Conservation (phyloP, 108 stramenopile species). For the Cyclotella cryptica region DNA sequence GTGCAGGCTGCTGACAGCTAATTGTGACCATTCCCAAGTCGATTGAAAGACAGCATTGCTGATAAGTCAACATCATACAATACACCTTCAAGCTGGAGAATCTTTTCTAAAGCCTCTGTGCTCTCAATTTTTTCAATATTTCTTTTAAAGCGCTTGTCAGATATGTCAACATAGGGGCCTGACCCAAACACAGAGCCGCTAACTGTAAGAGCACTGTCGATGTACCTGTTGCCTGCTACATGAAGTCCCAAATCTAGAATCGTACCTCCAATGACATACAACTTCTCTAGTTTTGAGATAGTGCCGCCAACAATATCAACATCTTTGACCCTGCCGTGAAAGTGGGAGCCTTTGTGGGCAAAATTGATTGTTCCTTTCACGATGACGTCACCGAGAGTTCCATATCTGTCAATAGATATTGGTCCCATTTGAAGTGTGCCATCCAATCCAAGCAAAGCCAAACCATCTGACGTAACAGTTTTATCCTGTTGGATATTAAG, state of each 20-base stretch:
- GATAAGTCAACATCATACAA: constrained; percentile 48
- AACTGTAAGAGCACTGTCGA: constrained; percentile 61
- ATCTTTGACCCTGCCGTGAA: constrained; percentile 24
- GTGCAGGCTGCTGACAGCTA: constrained; percentile 33
- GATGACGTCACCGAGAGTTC: constrained; percentile 25
- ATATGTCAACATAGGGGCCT: constrained; percentile 69
- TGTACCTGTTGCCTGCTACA: constrained; percentile 52
- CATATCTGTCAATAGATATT: constrained; percentile 28
- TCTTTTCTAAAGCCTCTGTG: constrained; percentile 32
- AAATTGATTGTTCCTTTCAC: constrained; percentile 36
- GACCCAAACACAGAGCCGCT: constrained; percentile 64
- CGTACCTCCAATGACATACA: constrained; percentile 24
- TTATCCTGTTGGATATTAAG: constrained; percentile 26
- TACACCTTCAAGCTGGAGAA: constrained; percentile 51
- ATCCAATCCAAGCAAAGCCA: constrained; percentile 33
- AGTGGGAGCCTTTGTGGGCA: constrained; percentile 1
- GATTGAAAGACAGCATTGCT: constrained; percentile 9
- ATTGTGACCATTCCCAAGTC: constrained; percentile 16
- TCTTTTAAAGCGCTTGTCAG: constrained; percentile 59
- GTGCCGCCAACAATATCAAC: constrained; percentile 36
- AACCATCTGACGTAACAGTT: constrained; percentile 26
- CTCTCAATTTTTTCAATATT: constrained; percentile 45
- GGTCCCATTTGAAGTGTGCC: constrained; percentile 40
- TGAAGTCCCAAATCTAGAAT: constrained; percentile 37
- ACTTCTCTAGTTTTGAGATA: constrained; percentile 19